phyloP scores from a whole-genome alignment of 2,329 filamentous ascomycete species.

The Cordyceps pruinosa region DNA sequence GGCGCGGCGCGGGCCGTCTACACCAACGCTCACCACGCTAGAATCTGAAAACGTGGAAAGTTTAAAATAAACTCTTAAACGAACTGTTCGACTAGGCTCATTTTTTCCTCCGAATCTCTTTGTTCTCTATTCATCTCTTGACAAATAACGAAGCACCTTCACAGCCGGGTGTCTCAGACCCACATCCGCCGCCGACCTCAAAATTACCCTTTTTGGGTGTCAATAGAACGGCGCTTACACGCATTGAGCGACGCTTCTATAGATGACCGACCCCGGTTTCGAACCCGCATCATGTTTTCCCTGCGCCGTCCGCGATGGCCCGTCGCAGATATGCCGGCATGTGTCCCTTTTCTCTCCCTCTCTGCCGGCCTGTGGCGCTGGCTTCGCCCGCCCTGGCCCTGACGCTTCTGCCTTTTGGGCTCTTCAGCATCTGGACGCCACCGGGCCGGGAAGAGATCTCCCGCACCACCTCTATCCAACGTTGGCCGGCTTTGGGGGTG shows the following conservation, averaged over 20 bases:
- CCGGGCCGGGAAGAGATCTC: no score
- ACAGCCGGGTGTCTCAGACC: not conserved
- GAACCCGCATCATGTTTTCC: no score
- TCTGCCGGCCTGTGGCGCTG: no score
- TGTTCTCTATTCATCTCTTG: not conserved
- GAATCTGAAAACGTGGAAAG: no score
- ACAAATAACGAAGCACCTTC: not conserved
- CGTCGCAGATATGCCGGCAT: not conserved
- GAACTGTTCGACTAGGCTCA: no score
- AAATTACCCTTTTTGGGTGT: slow-evolving; percentile 26
- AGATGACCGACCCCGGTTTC: no score
- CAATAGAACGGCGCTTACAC: slow-evolving; percentile 25
- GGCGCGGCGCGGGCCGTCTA: no score
- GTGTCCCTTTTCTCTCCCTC: not conserved
- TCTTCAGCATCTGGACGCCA: not conserved
- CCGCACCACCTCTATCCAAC: no score
- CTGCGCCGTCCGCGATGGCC: no score
- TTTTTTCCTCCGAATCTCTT: not conserved
- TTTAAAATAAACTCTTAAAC: no score
- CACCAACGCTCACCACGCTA: not conserved
- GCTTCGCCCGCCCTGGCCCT: no score
- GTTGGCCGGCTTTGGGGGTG: not conserved
- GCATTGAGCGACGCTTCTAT: not conserved
- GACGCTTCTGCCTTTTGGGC: not conserved
- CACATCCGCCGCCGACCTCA: not conserved